These are phyloP conservation scores for Aspergillus awamori DNA, from an alignment of 2,329 filamentous ascomycete genomes.

Conservation along the genomic window DNA sequence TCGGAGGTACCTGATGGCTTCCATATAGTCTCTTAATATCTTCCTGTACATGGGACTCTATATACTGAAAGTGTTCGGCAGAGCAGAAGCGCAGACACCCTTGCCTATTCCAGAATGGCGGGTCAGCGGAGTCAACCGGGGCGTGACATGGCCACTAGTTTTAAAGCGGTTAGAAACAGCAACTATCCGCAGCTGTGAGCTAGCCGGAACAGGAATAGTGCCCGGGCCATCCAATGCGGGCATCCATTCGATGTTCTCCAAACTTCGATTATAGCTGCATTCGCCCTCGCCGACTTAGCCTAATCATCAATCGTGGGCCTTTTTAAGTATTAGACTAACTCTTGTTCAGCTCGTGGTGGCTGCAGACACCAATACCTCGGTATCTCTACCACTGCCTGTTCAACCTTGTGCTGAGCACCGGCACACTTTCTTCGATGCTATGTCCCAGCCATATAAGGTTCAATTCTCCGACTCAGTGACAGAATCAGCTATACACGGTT, in stretches of 20 bases:
- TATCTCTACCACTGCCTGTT: background rate
- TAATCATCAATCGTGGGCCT: background rate
- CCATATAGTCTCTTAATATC: too few species aligned
- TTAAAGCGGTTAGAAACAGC: background rate
- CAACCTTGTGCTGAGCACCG: background rate
- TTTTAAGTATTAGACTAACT: too few species aligned
- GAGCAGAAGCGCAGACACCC: background rate
- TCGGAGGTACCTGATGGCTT: too few species aligned
- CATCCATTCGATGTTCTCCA: background rate
- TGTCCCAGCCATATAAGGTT: background rate
- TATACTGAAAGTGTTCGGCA: background rate
- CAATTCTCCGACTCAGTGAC: background rate
- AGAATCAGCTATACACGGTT: background rate
- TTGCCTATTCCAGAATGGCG: background rate
- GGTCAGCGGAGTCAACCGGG: background rate
- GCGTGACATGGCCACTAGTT: background rate
- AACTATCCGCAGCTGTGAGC: background rate
- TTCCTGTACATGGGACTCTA: too few species aligned
- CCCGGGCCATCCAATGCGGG: background rate
- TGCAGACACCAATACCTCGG: background rate
- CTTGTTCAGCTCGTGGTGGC: background rate
- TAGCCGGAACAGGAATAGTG: background rate
- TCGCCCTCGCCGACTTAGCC: background rate
- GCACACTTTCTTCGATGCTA: background rate
- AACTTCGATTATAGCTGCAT: background rate